Base-by-base conservation (phyloP, 176 grass and related monocot genomes). In the Oryza rufipogon region DNA sequence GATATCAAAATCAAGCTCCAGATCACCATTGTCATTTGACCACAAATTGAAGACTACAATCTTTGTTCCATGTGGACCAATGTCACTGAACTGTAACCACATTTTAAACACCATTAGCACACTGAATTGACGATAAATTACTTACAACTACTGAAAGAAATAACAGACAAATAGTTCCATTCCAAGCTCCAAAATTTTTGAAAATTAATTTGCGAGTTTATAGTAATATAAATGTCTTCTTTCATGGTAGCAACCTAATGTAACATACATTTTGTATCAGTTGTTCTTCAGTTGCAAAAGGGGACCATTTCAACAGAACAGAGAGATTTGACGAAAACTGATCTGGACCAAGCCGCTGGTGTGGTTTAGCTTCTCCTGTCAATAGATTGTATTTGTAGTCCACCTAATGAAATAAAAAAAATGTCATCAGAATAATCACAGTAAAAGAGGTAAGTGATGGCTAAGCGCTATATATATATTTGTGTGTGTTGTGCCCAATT, bases 31-130 rank as follows among this genome's bases (percentile, higher is more conserved):
- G 19, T 94, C 92, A 69, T 89, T 94, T 25, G 71, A 84, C 94
- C 94, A 97, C 79, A 94, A 47, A 84, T 94, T 97, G 80, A 87
- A 94, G 16, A 97, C 90, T 64, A 94, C 82, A 90, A 97, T 90
- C 85, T 91, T 97, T 71, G 94, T 94, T 17, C 94, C 94, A 87
- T 92, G 90, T 71, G 80, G 73, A 36, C 94, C 92, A 77, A 97
- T 94, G 46, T 92, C 87, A 49, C 71, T 45, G 77, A 97, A 97
- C 94, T 97, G 89, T 85, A 79, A 68, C 16, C 56, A 88, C 25
- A 80, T 42, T 17, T 23, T 3, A 79, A 81, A 90, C 23, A 87
- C 32, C 63, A 83, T 82, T 76, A 89, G 66, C 7, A 81, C 32
- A 77, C 8, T 41, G 9, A 63, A 63, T 23, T 63, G 20, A 61